Evolutionary conservation across 257 asterid genomes (phyloP).

Genomic region (Rhazya stricta): DNA sequence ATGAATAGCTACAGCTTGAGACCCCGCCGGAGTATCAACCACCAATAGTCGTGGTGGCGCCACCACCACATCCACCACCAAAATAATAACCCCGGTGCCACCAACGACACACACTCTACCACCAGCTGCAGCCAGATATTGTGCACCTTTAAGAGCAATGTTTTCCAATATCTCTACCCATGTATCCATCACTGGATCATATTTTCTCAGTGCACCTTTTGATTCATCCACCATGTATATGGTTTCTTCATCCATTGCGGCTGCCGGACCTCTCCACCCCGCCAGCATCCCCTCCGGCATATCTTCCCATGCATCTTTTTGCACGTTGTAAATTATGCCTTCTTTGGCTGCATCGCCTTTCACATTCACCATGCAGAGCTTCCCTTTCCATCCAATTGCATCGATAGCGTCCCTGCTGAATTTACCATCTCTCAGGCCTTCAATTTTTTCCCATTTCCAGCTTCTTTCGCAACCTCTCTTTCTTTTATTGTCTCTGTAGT

Average conservation of each 20-base stretch:
- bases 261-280: conserved; percentile 88
- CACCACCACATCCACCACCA: conserved; percentile 63
- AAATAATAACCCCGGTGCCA: conserved; percentile 31
- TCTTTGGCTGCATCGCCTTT: conserved; percentile 65
- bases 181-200: conserved; percentile 39
- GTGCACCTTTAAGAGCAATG: conserved; percentile 46
- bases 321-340: conserved; percentile 51
- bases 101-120: conserved; percentile 64
- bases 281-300: conserved; percentile 82
- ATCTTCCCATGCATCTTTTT: conserved; percentile 46
- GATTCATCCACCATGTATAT: conserved; percentile 62
- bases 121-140: conserved; percentile 45
- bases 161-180: conserved; percentile 50
- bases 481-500: not conserved
- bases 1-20: conserved; percentile 46
- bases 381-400: conserved; percentile 76
- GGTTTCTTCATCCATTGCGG: conserved; percentile 65
- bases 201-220: conserved; percentile 46
- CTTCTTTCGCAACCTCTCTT: conserved; percentile 8
- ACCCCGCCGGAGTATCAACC: conserved; percentile 53
- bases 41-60: conserved; percentile 38
- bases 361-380: conserved; percentile 78
- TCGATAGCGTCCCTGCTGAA: conserved; percentile 86
- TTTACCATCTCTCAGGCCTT: conserved; percentile 47
- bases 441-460: conserved; percentile 58